phyloP scores from a whole-genome alignment of 768 basidiomycete species.

The Suillus discolor region DNA sequence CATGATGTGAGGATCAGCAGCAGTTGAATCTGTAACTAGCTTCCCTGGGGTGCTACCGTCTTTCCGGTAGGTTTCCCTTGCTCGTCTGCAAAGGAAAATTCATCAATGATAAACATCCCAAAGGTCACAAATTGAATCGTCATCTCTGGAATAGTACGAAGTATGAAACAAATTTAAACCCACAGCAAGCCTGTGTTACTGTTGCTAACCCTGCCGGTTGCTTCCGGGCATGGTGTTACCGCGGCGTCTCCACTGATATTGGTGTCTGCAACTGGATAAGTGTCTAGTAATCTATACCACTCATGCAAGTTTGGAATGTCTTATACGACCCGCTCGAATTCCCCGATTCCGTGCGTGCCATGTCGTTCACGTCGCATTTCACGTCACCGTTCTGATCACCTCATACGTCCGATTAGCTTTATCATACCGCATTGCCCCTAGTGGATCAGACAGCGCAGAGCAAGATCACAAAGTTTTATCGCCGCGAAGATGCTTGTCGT shows the following conservation, averaged over 20 bases:
- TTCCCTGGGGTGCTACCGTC: conserved; percentile 52
- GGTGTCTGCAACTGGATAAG: conserved; percentile 7
- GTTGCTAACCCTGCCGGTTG: background rate
- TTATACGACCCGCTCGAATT: conserved; percentile 37
- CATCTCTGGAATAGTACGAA: background rate
- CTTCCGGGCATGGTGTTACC: conserved; percentile 2
- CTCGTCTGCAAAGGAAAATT: conserved; percentile 64
- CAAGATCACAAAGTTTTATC: conserved; percentile 67
- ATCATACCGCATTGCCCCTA: conserved; percentile 55
- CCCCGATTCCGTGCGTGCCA: conserved; percentile 37
- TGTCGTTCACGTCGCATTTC: conserved; percentile 8
- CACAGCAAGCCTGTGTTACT: conserved; percentile 16
- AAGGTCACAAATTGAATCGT: conserved; percentile 58
- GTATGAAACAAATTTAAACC: background rate
- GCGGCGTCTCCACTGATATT: conserved; percentile 12
- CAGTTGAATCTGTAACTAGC: conserved; percentile 14
- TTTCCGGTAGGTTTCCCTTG: conserved; percentile 53
- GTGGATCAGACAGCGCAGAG: conserved; percentile 59
- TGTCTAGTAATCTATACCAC: conserved; percentile 14
- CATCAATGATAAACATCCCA: conserved; percentile 91
- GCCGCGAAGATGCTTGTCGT: conserved; percentile 79
- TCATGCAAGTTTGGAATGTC: conserved; percentile 47
- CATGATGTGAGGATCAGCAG: conserved; percentile 10
- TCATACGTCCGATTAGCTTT: conserved; percentile 50
- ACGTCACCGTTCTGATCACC: conserved; percentile 11